A percentile compares a stretch with the other conserved stretches of the same genome.
These are phyloP conservation scores for Candida neerlandica DNA, from an alignment of 1,139 yeast species.

Conservation along the genomic window DNA sequence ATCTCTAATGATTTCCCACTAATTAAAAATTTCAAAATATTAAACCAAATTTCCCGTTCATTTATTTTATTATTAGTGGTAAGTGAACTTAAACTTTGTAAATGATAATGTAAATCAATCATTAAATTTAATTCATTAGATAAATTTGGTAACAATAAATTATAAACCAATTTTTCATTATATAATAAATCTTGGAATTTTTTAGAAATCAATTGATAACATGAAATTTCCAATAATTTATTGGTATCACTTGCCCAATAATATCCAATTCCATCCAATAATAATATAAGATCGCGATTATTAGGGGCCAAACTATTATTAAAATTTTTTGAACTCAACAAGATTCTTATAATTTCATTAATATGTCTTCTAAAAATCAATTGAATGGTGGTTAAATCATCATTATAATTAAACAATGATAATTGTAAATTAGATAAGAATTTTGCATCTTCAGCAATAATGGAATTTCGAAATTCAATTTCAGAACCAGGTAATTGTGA, in stretches of 20 bases:
- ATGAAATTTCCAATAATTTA: slow-evolving; percentile 44
- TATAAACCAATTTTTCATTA: slow-evolving; percentile 37
- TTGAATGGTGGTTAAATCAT: slow-evolving; percentile 51
- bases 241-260: slow-evolving; percentile 47
- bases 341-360: slow-evolving; percentile 45
- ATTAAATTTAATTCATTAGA: slow-evolving; percentile 46
- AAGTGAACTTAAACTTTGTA: slow-evolving; percentile 37
- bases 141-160: slow-evolving; percentile 38
- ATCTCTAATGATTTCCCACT: slow-evolving; percentile 49
- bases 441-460: slow-evolving; percentile 50
- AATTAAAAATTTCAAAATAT: slow-evolving; percentile 44
- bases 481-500: slow-evolving; percentile 19
- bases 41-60: slow-evolving; percentile 49
- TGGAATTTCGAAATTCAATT: slow-evolving; percentile 29
- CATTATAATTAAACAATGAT: slow-evolving; percentile 48
- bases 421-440: slow-evolving; percentile 48
- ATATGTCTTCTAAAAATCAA: slow-evolving; percentile 50
- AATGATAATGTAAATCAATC: slow-evolving; percentile 48
- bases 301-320: slow-evolving; percentile 20
- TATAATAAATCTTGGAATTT: slow-evolving; percentile 41
- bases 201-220: slow-evolving; percentile 44
- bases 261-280: slow-evolving; percentile 49
- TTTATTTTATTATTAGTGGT: slow-evolving; percentile 22
- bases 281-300: slow-evolving; percentile 26
- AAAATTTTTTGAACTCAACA: slow-evolving; percentile 45